phyloP scores from a whole-genome alignment of 352 stramenopile species.

The Globisporangium cylindrosporum region DNA sequence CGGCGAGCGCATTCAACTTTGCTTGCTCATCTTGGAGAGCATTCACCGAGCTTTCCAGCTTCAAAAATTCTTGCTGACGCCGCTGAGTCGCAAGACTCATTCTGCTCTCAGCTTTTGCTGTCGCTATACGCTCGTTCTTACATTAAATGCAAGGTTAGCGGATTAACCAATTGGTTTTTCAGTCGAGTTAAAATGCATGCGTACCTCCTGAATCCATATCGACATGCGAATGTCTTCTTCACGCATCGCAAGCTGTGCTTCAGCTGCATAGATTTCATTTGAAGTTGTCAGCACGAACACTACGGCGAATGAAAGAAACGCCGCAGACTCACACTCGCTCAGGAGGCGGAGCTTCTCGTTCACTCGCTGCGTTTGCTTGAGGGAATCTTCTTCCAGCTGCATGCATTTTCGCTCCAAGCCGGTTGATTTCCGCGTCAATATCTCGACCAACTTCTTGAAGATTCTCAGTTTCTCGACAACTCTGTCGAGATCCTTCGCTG shows the following conservation, averaged over 20 bases:
- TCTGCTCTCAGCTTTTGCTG: constrained; percentile 3
- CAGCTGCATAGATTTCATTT: background rate
- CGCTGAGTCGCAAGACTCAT: constrained; percentile 3
- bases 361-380: constrained; percentile 1
- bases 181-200: background rate
- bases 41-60: background rate
- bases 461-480: constrained; percentile 10
- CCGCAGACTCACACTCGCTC: background rate
- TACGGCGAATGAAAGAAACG: too few species aligned
- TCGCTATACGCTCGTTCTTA: constrained; percentile 8
- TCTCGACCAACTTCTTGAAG: constrained; percentile 15
- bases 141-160: background rate
- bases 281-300: background rate
- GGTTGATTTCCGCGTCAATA: constrained; percentile 6
- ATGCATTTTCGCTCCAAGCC: constrained; percentile 13
- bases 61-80: background rate
- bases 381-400: constrained; percentile 13
- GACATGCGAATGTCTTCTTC: constrained; percentile 12
- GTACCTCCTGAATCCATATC: constrained; percentile 4
- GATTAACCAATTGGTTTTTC: background rate
- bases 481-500: constrained; percentile 9
- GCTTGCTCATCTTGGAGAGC: constrained; percentile 3
- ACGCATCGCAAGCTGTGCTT: constrained; percentile 13
- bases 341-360: constrained; percentile 1
- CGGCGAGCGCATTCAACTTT: background rate